These are phyloP conservation scores for Chamaenerion angustifolium DNA, from an alignment of 345 rosid species.

Conservation along the genomic window DNA sequence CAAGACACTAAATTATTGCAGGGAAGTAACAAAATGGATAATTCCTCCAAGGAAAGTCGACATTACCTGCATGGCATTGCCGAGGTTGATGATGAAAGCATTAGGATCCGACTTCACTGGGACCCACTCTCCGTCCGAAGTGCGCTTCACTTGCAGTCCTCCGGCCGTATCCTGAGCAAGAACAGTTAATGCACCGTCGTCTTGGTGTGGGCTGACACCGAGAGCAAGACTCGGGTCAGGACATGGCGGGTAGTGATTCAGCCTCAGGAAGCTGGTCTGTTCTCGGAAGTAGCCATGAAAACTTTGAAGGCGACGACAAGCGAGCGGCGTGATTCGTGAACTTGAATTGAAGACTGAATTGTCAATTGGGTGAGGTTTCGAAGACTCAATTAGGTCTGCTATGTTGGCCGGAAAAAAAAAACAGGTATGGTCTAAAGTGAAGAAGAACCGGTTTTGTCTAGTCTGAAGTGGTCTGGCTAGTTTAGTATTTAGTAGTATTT, in stretches of 20 bases:
- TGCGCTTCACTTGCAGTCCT: slow-evolving; percentile 57
- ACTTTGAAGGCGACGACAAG: too few relatives aligned
- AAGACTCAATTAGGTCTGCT: too few relatives aligned
- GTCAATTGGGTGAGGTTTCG: too few relatives aligned
- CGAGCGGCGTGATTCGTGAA: too few relatives aligned
- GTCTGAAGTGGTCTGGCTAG: too few relatives aligned
- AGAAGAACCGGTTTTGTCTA: too few relatives aligned
- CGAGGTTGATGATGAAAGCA: slow-evolving; percentile 65
- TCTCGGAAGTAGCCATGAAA: slow-evolving; percentile 45
- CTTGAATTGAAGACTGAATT: too few relatives aligned
- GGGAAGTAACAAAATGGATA: too few relatives aligned
- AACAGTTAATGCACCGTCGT: slow-evolving; percentile 58
- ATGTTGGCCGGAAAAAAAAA: too few relatives aligned
- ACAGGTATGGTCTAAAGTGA: too few relatives aligned
- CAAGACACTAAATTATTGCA: neutral
- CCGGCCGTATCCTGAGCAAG: slow-evolving; percentile 73
- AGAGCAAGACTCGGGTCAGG: slow-evolving; percentile 70
- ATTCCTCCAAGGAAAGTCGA: too few relatives aligned
- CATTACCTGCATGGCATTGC: slow-evolving; percentile 30
- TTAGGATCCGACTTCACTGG: slow-evolving; percentile 33
- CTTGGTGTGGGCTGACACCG: slow-evolving; percentile 83
- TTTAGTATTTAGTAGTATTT: too few relatives aligned
- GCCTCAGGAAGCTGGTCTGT: slow-evolving; percentile 46
- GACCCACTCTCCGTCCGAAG: slow-evolving; percentile 69
- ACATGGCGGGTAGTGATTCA: slow-evolving; percentile 74